Evolutionary conservation across 2,329 filamentous ascomycete genomes (phyloP), one percentile per base, ranked within the genome.

Genomic region (Aplosporella prunicola): DNA sequence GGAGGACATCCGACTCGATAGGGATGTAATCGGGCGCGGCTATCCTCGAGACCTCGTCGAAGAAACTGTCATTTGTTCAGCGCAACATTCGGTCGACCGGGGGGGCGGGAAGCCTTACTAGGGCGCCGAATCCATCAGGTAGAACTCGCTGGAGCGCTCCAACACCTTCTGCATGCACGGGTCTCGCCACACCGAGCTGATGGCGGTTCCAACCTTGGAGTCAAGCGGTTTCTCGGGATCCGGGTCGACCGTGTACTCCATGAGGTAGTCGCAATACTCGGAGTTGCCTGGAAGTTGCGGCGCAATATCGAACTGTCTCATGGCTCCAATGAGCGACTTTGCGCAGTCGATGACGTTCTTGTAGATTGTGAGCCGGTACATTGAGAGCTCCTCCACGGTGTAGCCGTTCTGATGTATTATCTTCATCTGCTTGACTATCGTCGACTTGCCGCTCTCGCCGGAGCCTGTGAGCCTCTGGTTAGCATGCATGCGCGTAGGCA

Each of bases 351-450:
- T 76, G 43, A 98, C 72, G 60, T 98, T 98, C 67, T 98, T 98
- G 70, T 93, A 98, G 43, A 98, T 87, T 22, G 91, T 96, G 45
- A 93, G 77, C 42, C 91, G 82, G 67, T 96, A 96, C 58, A 94
- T 81, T 53, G 82, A 82, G 33, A 96, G 72, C 63, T 98, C 91
- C 52, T 96, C 89, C 49, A 86, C 78, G 9, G 85, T 88, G 64
- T 98, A 98, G 43, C 91, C 91, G 65, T 95, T 94, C 53, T 96
- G 82, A 57, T 98, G 91, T 56, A 98, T 96, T 52, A 98, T 98
- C 67, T 96, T 98, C 91, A 98, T 98, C 71, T 98, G 91, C 65
- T 98, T 98, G 50, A 98, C 91, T 53, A 98, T 96, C 8, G 91
- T 98, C 41, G 91, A 96, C 66, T 98, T 98, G 50, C 91, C 91